phyloP scores from a whole-genome alignment of 768 basidiomycete species.

The Kwoniella sp. region DNA sequence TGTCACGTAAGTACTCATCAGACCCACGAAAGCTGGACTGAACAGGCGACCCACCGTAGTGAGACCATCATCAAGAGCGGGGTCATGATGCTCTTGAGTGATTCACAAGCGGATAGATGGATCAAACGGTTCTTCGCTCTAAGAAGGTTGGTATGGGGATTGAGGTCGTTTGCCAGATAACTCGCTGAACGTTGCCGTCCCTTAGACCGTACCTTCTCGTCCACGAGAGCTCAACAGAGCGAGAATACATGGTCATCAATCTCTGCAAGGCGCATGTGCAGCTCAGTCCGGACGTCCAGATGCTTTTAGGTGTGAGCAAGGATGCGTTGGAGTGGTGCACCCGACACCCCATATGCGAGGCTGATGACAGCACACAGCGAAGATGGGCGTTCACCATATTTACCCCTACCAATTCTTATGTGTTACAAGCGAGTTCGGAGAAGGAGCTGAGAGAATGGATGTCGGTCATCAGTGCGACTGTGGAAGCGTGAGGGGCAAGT shows the following conservation, averaged over 20 bases:
- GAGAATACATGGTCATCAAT: constrained; percentile 71
- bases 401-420: constrained; percentile 86
- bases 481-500: constrained; percentile 1
- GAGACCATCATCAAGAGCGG: constrained; percentile 82
- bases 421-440: constrained; percentile 70
- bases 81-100: constrained; percentile 68
- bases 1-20: constrained; percentile 57
- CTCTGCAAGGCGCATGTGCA: constrained; percentile 79
- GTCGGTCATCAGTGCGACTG: constrained; percentile 42
- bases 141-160: constrained; percentile 58
- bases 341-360: too few species aligned
- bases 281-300: constrained; percentile 78
- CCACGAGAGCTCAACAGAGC: constrained; percentile 75
- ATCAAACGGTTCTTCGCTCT: constrained; percentile 80
- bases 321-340: too few species aligned
- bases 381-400: constrained; percentile 83
- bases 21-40: neutral
- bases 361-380: too few species aligned
- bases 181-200: neutral
- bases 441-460: constrained; percentile 86
- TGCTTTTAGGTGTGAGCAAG: constrained; percentile 71
- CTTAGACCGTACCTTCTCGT: constrained; percentile 82
- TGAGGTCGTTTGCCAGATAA: neutral
- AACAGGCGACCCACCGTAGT: constrained; percentile 52
- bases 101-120: constrained; percentile 79